Conservation (phyloP, 73 alveolate species). For the Stentor roeselii region DNA sequence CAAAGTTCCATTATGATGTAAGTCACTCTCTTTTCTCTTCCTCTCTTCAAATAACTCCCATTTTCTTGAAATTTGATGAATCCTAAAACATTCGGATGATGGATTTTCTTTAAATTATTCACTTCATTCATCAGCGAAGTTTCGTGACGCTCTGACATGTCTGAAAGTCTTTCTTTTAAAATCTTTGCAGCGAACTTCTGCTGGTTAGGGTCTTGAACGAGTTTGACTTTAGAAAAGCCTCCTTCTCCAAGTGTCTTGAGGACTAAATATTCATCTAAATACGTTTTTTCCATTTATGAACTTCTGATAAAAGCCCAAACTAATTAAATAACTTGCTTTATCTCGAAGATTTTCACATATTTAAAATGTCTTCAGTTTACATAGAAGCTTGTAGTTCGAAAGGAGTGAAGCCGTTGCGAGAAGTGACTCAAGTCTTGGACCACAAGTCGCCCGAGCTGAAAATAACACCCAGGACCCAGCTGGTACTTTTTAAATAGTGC, state of each 20-base stretch:
- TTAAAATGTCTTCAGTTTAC: neutral
- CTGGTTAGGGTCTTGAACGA: neutral
- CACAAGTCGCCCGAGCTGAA: neutral
- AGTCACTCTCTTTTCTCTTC: conserved; percentile 1
- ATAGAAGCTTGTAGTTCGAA: neutral
- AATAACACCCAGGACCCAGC: neutral
- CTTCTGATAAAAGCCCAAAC: neutral
- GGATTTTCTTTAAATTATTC: conserved; percentile 39
- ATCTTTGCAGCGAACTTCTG: conserved; percentile 19
- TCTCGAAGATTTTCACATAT: too few species aligned
- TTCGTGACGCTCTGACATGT: neutral
- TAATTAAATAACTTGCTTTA: too few species aligned
- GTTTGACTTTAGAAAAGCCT: conserved; percentile 18
- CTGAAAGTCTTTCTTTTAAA: neutral
- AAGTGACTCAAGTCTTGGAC: neutral
- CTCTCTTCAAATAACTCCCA: conserved; percentile 38
- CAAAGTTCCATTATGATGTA: conserved; percentile 58
- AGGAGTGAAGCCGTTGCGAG: neutral
- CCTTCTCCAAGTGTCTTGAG: conserved; percentile 29
- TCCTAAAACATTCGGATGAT: conserved; percentile 53
- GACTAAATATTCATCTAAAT: conserved; percentile 2
- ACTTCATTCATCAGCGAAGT: neutral
- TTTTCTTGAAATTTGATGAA: conserved; percentile 38
- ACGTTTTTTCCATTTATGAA: too few species aligned
- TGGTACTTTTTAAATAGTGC: neutral